phyloP scores from a whole-genome alignment of 768 basidiomycete genomes.

The Thelephora aurantiotincta region DNA sequence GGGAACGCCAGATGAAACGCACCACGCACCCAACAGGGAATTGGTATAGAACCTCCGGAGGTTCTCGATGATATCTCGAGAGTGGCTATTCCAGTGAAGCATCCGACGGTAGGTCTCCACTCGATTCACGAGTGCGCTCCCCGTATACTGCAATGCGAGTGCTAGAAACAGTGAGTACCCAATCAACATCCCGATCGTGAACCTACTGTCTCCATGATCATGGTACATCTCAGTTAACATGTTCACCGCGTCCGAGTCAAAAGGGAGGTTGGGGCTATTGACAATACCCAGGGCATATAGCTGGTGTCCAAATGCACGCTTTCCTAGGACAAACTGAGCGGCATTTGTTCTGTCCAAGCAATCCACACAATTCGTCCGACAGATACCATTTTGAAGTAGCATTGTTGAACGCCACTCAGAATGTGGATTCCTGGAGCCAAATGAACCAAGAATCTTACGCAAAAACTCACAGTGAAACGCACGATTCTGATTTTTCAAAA shows the following conservation, averaged over 20 bases:
- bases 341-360: slow-evolving; percentile 95
- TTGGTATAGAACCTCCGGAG: slow-evolving; percentile 92
- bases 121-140: slow-evolving; percentile 88
- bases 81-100: slow-evolving; percentile 97
- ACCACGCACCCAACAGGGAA: slow-evolving; percentile 58
- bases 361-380: slow-evolving; percentile 92
- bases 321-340: slow-evolving; percentile 93
- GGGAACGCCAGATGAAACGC: neutral
- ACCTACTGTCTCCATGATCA: slow-evolving; percentile 87
- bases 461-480: neutral
- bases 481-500: slow-evolving; percentile 27
- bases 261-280: slow-evolving; percentile 69
- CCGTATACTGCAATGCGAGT: slow-evolving; percentile 91
- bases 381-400: slow-evolving; percentile 81
- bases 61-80: slow-evolving; percentile 91
- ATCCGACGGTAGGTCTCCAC: slow-evolving; percentile 93
- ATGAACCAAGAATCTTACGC: neutral
- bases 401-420: slow-evolving; percentile 49
- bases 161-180: slow-evolving; percentile 28
- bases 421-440: slow-evolving; percentile 13
- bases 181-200: neutral
- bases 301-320: slow-evolving; percentile 89
- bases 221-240: slow-evolving; percentile 99
- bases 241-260: slow-evolving; percentile 90
- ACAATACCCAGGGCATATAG: slow-evolving; percentile 89